phyloP scores from a whole-genome alignment of 2,329 filamentous ascomycete species.

The Monosporascus sp. region DNA sequence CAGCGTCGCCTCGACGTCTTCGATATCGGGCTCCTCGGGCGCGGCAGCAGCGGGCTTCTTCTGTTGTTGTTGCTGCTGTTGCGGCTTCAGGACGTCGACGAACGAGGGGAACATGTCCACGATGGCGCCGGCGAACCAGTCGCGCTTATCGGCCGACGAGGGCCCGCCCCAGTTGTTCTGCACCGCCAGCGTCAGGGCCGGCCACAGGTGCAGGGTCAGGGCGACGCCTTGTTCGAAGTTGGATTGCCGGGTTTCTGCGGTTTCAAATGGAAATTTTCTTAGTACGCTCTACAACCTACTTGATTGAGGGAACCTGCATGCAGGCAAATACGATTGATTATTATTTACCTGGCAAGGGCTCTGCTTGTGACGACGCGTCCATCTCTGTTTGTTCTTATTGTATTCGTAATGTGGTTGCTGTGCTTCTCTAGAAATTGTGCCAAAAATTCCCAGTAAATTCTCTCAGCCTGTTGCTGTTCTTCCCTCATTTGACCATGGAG shows the following conservation, averaged over 20 bases:
- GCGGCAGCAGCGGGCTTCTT: conserved; percentile 9
- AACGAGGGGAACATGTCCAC: conserved; percentile 76
- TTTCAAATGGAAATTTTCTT: too few species aligned
- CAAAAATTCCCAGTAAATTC: too few species aligned
- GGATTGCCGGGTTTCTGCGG: conserved; percentile 49
- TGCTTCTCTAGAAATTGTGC: background rate
- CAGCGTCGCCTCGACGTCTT: conserved; percentile 79
- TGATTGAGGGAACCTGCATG: too few species aligned
- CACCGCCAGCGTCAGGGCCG: conserved; percentile 80
- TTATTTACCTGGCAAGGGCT: conserved; percentile 21
- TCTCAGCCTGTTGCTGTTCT: background rate
- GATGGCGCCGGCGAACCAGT: conserved; percentile 90
- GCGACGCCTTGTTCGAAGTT: conserved; percentile 85
- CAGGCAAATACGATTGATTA: background rate
- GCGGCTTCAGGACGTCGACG: conserved; percentile 29
- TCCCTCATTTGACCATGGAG: conserved; percentile 5
- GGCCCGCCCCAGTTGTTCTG: conserved; percentile 85
- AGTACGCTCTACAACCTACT: too few species aligned
- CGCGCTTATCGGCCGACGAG: conserved; percentile 78
- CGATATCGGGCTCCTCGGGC: conserved; percentile 57
- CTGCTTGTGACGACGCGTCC: conserved; percentile 13
- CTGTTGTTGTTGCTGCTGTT: conserved; percentile 7
- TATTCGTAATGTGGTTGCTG: background rate
- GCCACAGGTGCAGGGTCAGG: conserved; percentile 82
- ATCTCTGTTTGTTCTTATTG: conserved; percentile 2